Conservation (phyloP, 345 rosid genomes). For the Sonneratia alba region DNA sequence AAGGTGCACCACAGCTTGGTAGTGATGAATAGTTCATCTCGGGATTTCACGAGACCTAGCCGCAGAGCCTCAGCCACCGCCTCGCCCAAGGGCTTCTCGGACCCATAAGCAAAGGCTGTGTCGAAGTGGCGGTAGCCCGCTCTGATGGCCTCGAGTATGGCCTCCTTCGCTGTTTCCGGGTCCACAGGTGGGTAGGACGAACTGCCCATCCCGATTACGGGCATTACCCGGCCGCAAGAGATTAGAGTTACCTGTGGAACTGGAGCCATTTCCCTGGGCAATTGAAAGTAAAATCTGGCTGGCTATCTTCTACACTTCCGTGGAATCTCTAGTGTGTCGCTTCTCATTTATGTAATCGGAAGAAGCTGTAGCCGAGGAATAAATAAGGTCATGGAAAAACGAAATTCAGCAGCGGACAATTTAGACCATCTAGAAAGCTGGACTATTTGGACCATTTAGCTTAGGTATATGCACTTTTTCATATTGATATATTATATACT, state of each 20-base stretch:
- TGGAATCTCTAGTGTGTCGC: background rate
- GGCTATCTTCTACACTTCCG: background rate
- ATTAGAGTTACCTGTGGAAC: conserved; percentile 5
- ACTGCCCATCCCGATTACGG: conserved; percentile 22
- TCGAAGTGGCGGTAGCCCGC: conserved; percentile 26
- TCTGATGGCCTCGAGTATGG: conserved; percentile 20
- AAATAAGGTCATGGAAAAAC: too few relatives aligned
- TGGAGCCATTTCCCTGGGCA: background rate
- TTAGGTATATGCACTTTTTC: too few relatives aligned
- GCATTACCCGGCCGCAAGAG: conserved; percentile 16
- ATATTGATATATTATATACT: too few relatives aligned
- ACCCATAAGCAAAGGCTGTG: conserved; percentile 13
- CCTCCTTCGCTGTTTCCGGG: conserved; percentile 10
- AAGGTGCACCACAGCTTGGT: conserved; percentile 19
- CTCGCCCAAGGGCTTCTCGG: conserved; percentile 18
- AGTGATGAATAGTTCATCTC: conserved; percentile 24
- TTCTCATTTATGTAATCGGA: background rate
- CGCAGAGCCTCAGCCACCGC: conserved; percentile 18
- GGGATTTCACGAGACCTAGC: conserved; percentile 22
- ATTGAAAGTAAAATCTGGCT: background rate
- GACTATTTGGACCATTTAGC: too few relatives aligned
- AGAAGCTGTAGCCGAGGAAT: background rate
- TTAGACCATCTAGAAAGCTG: too few relatives aligned
- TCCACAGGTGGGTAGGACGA: conserved; percentile 3
- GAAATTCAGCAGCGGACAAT: too few relatives aligned